These are phyloP conservation scores for Vitis hybrid DNA, from an alignment of 177 flowering plant species.

Conservation along the genomic window DNA sequence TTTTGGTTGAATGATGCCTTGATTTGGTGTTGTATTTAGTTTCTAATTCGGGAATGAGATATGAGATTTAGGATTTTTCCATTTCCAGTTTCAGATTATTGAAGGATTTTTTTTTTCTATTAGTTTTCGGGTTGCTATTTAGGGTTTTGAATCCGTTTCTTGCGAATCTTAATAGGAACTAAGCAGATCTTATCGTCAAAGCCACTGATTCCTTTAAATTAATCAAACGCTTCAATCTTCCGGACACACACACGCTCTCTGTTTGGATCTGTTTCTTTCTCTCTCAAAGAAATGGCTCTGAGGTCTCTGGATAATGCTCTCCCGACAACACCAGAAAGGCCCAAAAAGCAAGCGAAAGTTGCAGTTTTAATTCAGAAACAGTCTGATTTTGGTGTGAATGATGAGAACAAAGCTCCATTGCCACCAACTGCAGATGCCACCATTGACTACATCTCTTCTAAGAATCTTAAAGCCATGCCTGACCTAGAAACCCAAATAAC, in stretches of 20 bases:
- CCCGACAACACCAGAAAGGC: slow-evolving; percentile 59
- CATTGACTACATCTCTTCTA: too few relatives aligned
- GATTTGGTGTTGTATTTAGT: too few relatives aligned
- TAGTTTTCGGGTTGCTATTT: too few relatives aligned
- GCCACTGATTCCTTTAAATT: slow-evolving; percentile 4
- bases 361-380: slow-evolving; percentile 26
- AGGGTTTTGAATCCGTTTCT: too few relatives aligned
- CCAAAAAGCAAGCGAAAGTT: slow-evolving; percentile 60
- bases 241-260: background rate
- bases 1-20: too few relatives aligned
- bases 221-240: background rate
- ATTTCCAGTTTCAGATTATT: too few relatives aligned
- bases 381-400: slow-evolving; percentile 38
- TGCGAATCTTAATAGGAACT: too few relatives aligned
- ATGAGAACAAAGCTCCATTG: slow-evolving; percentile 55
- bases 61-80: too few relatives aligned
- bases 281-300: slow-evolving; percentile 57
- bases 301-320: slow-evolving; percentile 79
- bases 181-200: background rate
- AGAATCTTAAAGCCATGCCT: too few relatives aligned
- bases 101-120: too few relatives aligned
- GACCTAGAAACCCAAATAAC: too few relatives aligned
- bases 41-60: too few relatives aligned
- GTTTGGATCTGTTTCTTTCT: slow-evolving; percentile 6
- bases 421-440: background rate